Base-by-base conservation (phyloP, 163 green algal species). In the Chlamydomonas reinhardtii region DNA sequence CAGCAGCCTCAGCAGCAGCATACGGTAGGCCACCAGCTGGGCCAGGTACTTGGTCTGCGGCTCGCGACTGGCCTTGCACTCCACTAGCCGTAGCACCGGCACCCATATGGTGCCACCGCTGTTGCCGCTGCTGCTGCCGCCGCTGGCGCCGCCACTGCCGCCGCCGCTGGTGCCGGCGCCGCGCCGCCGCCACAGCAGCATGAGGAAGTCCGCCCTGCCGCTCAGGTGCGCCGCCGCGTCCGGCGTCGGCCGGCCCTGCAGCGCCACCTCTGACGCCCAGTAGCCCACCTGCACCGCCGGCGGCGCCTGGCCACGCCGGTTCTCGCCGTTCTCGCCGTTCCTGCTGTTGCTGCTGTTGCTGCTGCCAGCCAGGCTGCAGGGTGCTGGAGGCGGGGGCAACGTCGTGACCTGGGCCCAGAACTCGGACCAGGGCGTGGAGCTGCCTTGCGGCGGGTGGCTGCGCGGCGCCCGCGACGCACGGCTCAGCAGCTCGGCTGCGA, bases 11-110 rank as follows among this genome's bases (percentile, higher is more conserved):
- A 70, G 48, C 43, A 84, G n/a, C 65, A 84, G 34, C 43, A 69
- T 76, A 3, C 65, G 48, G 24, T 85, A 85, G 29, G 74, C n/a
- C 31, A 77, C 78, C 68, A 85, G 52, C 35, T 85, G 78, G 32
- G 64, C 68, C 16, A 78, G 8, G 32, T 39, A 62, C 31, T 77
- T 77, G 20, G 78, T 85, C 69, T 78, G 78, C 31, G 24, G 52
- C 19, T 85, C 52, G 0, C 24, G 27, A 4, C 68, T 85, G 68
- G 78, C 78, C 48, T 85, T 85, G 66, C 78, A 85, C 62, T 85
- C 78, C 24, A 85, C 32, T 4, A 85, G 43, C 0, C 78, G 78
- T 32, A 85, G 78, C 48, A 85, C 78, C 2, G 78, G 78, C 32
- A 52, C 20, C 22, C 59, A 65, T 19, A 19, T 22, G 19, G 14